A percentile compares a stretch with the other conserved stretches of the same genome.
phyloP scores from a whole-genome alignment of 2,329 filamentous ascomycete genomes.

The Sclerotinia spermophila region DNA sequence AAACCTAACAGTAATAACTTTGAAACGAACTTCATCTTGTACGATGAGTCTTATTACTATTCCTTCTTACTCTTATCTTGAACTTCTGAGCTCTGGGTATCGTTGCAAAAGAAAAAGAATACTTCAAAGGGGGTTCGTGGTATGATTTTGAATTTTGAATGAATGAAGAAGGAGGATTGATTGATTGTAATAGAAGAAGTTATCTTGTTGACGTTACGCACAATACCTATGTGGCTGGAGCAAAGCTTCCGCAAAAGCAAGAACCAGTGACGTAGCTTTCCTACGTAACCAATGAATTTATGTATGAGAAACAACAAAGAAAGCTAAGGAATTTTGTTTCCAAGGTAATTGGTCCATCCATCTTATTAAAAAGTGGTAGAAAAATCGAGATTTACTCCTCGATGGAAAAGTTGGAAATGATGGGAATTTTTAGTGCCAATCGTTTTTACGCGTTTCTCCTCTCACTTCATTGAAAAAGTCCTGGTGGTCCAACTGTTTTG shows the following conservation, averaged over 20 bases:
- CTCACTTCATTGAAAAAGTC: background rate
- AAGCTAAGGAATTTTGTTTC: background rate
- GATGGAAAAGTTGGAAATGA: constrained; percentile 16
- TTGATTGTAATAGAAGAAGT: background rate
- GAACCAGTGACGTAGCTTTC: background rate
- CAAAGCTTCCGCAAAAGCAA: constrained; percentile 8
- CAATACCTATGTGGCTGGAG: constrained; percentile 13
- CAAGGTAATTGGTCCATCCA: constrained; percentile 1
- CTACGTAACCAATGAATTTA: background rate
- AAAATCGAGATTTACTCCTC: constrained; percentile 7
- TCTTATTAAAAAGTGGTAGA: background rate
- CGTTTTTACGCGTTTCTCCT: background rate
- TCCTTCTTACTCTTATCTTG: background rate
- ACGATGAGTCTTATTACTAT: constrained; percentile 2
- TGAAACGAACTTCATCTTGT: constrained; percentile 70
- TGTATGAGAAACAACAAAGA: background rate
- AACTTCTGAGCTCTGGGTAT: background rate
- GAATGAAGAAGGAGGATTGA: background rate
- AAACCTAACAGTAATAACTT: constrained; percentile 68
- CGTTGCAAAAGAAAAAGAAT: background rate
- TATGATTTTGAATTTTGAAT: background rate
- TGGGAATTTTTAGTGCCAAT: background rate
- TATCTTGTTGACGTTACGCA: constrained; percentile 6
- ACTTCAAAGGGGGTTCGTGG: background rate
- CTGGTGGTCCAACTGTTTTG: constrained; percentile 1